phyloP scores from a whole-genome alignment of 345 rosid species.

The Lepidium didymum region DNA sequence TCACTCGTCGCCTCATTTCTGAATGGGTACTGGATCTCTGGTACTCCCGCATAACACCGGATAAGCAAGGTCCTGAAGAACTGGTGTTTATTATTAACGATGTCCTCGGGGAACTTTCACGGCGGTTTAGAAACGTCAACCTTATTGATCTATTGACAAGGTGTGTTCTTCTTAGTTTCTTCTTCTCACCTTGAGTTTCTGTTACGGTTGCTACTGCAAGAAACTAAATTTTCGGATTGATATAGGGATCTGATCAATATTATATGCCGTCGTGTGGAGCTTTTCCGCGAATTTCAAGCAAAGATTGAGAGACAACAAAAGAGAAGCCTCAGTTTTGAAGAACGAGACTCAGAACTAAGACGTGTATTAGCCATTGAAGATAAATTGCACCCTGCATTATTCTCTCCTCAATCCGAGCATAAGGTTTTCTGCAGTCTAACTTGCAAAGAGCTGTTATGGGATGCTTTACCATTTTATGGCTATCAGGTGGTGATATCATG shows the following conservation, averaged over 20 bases:
- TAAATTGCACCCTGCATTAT: constrained; percentile 95
- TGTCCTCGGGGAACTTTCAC: constrained; percentile 76
- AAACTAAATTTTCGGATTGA: constrained; percentile 34
- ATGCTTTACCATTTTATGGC: neutral
- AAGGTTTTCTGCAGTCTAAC: constrained; percentile 47
- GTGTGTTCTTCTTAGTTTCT: constrained; percentile 29
- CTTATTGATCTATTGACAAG: constrained; percentile 86
- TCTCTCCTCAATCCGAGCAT: constrained; percentile 88
- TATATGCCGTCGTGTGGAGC: constrained; percentile 70
- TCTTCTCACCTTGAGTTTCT: constrained; percentile 2
- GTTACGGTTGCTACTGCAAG: constrained; percentile 1
- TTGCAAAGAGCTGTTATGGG: constrained; percentile 1
- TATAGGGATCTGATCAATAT: constrained; percentile 80
- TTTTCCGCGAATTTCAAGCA: constrained; percentile 66
- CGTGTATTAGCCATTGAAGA: constrained; percentile 60
- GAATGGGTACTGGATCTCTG: constrained; percentile 95
- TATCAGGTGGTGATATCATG: constrained; percentile 8
- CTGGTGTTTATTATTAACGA: constrained; percentile 62
- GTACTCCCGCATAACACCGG: constrained; percentile 89
- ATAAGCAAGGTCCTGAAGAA: constrained; percentile 88
- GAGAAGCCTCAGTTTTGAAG: constrained; percentile 44
- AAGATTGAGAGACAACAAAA: constrained; percentile 56
- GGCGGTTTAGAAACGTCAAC: constrained; percentile 74
- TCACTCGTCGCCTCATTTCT: constrained; percentile 73
- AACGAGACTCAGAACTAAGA: constrained; percentile 58